Evolutionary conservation across 2,329 filamentous ascomycete genomes (phyloP), one percentile per base, ranked within the genome.

Genomic region (Leptosphaerulina australis): DNA sequence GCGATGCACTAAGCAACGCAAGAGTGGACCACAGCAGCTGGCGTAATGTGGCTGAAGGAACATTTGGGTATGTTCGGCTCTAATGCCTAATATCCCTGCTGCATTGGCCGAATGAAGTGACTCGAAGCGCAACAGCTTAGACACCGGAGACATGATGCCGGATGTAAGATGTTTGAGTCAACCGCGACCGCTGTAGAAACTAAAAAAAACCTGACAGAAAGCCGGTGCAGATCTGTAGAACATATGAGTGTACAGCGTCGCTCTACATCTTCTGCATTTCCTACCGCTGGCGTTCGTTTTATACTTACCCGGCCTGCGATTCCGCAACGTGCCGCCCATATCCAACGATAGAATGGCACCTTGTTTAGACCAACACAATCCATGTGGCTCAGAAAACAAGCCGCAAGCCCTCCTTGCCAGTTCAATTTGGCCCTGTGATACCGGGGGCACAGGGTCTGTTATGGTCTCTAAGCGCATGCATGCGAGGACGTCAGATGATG

Each of bases 401-500:
- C 49, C 43, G 38, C 49, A 6, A 37, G 39, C 18, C 24, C 22
- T 44, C 17, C 44, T 34, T 20, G 6, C 39, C 20, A 38, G 38
- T 33, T 5, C 3, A 35, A 15, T 12, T 26, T 21, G 25, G 35
- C 38, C 22, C 17, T 45, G 14, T 35, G n/a, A 36, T 36, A 33
- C 26, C 36, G 36, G 21, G n/a, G n/a, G 14, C 43, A 37, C 38
- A 53, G 38, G 39, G 28, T 24, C 35, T 31, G 14, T n/a, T 30
- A 39, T 20, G 28, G 33, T 21, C 38, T 34, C 28, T 43, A 34
- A 49, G 50, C 44, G 28, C 35, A 44, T 39, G 17, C 38, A 35
- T 33, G 39, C 50, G 40, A 38, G 39, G 44, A 18, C 24, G 52
- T 57, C 54, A 54, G 50, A 57, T 48, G 50, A 54, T 28, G 35